Conservation (phyloP, 441 rosid genomes). For the Bruguiera hainesii region DNA sequence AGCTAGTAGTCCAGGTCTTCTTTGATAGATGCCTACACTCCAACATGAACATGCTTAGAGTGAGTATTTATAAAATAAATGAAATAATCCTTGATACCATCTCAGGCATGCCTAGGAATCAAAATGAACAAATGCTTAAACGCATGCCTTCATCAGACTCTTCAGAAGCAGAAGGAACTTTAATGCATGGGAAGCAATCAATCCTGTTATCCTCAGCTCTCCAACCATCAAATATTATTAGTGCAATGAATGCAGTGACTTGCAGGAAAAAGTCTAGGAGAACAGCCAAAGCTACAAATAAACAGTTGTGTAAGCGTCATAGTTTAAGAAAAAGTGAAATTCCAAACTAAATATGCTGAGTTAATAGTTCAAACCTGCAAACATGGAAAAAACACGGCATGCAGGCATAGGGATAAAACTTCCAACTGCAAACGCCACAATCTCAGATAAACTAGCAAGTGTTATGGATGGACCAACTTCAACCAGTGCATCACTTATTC, state of each 20-base stretch:
- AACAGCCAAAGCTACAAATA: constrained; percentile 75
- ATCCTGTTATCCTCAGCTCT: constrained; percentile 65
- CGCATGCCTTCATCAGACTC: constrained; percentile 48
- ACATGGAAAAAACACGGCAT: constrained; percentile 89
- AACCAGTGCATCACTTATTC: constrained; percentile 76
- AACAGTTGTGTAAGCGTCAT: neutral
- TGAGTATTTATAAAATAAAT: neutral
- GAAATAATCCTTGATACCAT: neutral
- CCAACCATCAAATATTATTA: constrained; percentile 71
- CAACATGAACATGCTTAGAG: constrained; percentile 22
- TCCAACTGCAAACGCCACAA: constrained; percentile 86
- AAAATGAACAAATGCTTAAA: neutral
- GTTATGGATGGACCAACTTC: constrained; percentile 96
- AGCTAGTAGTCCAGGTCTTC: constrained; percentile 65
- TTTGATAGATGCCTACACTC: constrained; percentile 49
- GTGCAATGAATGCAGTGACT: constrained; percentile 85
- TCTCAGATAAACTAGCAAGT: constrained; percentile 82
- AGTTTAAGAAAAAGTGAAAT: neutral
- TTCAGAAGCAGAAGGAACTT: constrained; percentile 39
- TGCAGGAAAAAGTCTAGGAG: constrained; percentile 83
- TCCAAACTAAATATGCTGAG: neutral
- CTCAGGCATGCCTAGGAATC: neutral
- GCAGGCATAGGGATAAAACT: constrained; percentile 90
- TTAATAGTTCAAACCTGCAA: constrained; percentile 53
- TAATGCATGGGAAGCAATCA: constrained; percentile 87